Conservation (phyloP, 495 filamentous ascomycete species). For the Annulohypoxylon stygium region DNA sequence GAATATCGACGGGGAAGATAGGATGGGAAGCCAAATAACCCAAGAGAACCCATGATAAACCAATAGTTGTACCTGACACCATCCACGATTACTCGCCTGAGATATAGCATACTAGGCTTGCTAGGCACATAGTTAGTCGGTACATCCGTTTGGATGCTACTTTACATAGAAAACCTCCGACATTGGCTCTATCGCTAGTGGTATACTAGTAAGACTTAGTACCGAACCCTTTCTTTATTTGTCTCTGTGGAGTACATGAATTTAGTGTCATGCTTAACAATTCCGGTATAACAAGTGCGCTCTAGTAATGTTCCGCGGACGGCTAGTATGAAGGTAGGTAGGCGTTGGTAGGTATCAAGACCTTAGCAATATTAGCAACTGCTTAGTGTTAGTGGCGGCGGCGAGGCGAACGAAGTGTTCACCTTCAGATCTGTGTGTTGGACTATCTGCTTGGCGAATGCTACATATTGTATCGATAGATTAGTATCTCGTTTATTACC, state of each 20-base stretch:
- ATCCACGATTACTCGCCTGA: constrained; percentile 19
- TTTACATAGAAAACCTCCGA: not conserved
- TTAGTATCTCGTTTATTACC: constrained; percentile 28
- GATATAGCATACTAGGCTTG: not conserved
- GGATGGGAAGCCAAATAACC: constrained; percentile 10
- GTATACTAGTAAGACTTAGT: constrained; percentile 34
- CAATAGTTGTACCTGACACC: constrained; percentile 20
- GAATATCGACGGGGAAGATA: constrained; percentile 47
- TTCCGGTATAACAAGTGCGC: not conserved
- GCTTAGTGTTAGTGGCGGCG: not conserved
- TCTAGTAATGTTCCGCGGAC: constrained; percentile 8
- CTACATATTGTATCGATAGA: constrained; percentile 23
- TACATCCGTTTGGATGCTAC: constrained; percentile 20
- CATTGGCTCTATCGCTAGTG: constrained; percentile 28
- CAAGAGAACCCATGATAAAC: not conserved
- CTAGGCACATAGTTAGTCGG: constrained; percentile 1
- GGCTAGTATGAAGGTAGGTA: not conserved
- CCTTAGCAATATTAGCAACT: too few species aligned
- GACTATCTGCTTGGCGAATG: constrained; percentile 37
- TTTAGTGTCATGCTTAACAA: constrained; percentile 8
- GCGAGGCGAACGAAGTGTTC: constrained; percentile 8
- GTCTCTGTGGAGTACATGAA: constrained; percentile 40
- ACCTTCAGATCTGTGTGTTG: constrained; percentile 32
- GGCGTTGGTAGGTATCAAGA: too few species aligned
- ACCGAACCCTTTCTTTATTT: constrained; percentile 20